phyloP scores from a whole-genome alignment of 2,329 filamentous ascomycete genomes.

The Aspergillus sp. region DNA sequence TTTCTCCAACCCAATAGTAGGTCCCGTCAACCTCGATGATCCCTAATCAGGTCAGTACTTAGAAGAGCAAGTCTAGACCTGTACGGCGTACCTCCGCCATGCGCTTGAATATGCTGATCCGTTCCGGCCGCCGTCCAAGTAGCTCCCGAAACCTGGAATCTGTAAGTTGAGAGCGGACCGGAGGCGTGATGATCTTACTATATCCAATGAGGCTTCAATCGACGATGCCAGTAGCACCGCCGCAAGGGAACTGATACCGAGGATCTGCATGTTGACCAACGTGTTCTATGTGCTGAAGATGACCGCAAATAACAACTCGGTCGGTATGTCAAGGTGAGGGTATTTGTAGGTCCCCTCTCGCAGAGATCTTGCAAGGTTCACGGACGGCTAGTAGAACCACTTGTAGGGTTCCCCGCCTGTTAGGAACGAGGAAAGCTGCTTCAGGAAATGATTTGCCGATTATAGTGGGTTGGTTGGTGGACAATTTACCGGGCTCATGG shows the following conservation, averaged over 20 bases:
- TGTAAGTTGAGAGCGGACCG: neutral
- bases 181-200: neutral
- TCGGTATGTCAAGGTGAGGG: neutral
- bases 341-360: neutral
- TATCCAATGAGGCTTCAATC: neutral
- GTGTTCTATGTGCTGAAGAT: neutral
- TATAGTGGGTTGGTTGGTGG: neutral
- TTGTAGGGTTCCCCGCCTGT: neutral
- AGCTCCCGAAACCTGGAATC: conserved; percentile 39
- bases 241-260: neutral
- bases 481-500: neutral
- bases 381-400: too few species aligned
- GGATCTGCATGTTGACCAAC: neutral
- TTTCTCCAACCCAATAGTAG: conserved; percentile 70
- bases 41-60: neutral
- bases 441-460: neutral
- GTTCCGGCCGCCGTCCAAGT: conserved; percentile 48
- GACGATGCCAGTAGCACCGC: neutral
- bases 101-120: conserved; percentile 63
- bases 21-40: conserved; percentile 57
- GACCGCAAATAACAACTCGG: neutral
- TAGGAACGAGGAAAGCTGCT: neutral
- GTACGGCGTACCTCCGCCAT: conserved; percentile 54
- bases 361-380: too few species aligned
- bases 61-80: neutral